Conservation (phyloP, 2,329 filamentous ascomycete species). For the Tolypocladium ophioglossoides region DNA sequence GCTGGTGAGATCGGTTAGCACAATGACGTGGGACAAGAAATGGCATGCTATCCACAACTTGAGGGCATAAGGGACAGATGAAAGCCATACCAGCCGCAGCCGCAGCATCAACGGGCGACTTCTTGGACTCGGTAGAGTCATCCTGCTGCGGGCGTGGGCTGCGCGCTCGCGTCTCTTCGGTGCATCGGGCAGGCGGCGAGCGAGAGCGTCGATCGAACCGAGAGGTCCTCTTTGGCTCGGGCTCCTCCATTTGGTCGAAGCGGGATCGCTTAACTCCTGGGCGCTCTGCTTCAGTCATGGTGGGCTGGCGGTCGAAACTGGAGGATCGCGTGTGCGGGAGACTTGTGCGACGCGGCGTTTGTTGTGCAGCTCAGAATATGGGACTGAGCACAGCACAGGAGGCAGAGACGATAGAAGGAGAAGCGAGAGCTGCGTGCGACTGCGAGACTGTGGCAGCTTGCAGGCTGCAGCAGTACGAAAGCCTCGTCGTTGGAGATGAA, state of each 20-base stretch:
- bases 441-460: background rate
- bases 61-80: background rate
- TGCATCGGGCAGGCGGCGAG: conserved; percentile 59
- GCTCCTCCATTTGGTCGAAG: conserved; percentile 77
- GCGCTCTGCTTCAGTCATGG: conserved; percentile 67
- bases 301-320: background rate
- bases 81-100: conserved; percentile 60
- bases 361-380: background rate
- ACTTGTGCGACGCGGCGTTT: background rate
- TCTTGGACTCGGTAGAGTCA: conserved; percentile 32
- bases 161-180: conserved; percentile 62
- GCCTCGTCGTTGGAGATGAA: background rate
- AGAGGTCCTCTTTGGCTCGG: conserved; percentile 64
- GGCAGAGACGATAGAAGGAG: background rate
- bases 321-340: background rate
- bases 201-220: conserved; percentile 89
- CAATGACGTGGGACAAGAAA: background rate
- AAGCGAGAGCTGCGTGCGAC: background rate
- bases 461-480: background rate
- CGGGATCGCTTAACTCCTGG: conserved; percentile 72
- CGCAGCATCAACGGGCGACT: conserved; percentile 53
- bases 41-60: background rate
- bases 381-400: background rate
- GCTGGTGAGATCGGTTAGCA: conserved; percentile 35
- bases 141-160: conserved; percentile 54